phyloP scores from a whole-genome alignment of 2,329 filamentous ascomycete species.

The Pseudogymnoascus sp. region DNA sequence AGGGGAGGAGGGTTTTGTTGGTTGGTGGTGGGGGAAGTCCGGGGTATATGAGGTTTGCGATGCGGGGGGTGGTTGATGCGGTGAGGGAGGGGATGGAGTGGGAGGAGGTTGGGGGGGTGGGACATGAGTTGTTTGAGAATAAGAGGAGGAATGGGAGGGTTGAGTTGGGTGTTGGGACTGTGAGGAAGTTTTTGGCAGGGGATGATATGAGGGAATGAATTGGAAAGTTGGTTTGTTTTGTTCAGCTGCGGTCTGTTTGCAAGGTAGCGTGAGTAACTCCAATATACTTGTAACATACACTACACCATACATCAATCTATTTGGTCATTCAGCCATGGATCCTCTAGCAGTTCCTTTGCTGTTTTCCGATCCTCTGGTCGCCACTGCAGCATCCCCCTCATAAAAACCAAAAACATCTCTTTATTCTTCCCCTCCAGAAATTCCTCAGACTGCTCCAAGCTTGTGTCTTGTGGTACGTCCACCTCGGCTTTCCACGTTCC shows the following conservation, averaged over 20 bases:
- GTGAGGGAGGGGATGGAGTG: background rate
- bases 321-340: constrained; percentile 29
- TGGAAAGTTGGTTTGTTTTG: background rate
- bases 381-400: constrained; percentile 33
- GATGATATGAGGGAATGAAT: background rate
- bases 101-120: background rate
- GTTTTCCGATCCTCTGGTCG: constrained; percentile 31
- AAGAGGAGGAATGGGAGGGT: background rate
- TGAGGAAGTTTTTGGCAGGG: background rate
- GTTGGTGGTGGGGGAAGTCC: background rate
- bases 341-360: constrained; percentile 31
- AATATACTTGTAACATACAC: background rate
- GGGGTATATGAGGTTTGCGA: background rate
- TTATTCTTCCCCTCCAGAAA: constrained; percentile 22
- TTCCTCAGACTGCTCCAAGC: constrained; percentile 8
- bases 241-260: background rate
- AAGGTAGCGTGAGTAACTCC: background rate
- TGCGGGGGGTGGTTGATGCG: background rate
- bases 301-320: background rate
- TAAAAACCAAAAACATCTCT: constrained; percentile 29
- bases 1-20: background rate
- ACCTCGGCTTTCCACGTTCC: constrained; percentile 4
- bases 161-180: background rate
- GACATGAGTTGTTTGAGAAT: constrained; percentile 1
- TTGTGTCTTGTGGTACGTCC: constrained; percentile 5